Evolutionary conservation across 805 yeast genomes (phyloP).

Genomic region (Jamesozyma gamospora): DNA sequence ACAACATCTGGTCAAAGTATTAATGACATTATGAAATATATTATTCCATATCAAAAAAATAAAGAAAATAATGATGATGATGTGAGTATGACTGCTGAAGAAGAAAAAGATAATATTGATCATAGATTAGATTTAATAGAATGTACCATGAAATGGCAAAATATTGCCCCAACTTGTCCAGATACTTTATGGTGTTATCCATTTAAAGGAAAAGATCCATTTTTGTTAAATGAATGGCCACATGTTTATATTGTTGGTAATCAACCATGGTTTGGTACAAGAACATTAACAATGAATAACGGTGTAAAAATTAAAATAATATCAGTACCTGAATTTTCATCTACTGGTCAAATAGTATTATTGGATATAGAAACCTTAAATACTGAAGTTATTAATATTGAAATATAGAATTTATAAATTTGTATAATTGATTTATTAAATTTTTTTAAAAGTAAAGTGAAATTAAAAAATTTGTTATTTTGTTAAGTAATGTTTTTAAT

Average conservation of each 20-base stretch:
- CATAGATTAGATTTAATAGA: conserved; percentile 48
- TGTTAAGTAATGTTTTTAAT: too few species aligned
- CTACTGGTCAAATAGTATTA: conserved; percentile 55
- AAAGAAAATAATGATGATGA: conserved; percentile 14
- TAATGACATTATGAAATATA: conserved; percentile 64
- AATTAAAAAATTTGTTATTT: not conserved
- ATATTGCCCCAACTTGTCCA: conserved; percentile 88
- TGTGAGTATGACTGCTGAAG: not conserved
- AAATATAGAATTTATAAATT: conserved; percentile 6
- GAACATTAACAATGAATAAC: conserved; percentile 30
- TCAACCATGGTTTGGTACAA: conserved; percentile 52
- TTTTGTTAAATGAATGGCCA: conserved; percentile 68
- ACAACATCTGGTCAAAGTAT: conserved; percentile 83
- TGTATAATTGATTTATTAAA: conserved; percentile 1
- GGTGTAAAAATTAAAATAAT: conserved; percentile 40
- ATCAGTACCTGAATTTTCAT: conserved; percentile 59
- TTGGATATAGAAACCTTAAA: conserved; percentile 50
- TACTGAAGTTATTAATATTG: conserved; percentile 38
- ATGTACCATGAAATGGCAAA: conserved; percentile 71
- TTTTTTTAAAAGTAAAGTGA: too few species aligned
- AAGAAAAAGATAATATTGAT: conserved; percentile 14
- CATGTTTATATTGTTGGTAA: conserved; percentile 83
- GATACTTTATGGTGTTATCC: conserved; percentile 92
- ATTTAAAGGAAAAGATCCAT: conserved; percentile 66
- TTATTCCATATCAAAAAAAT: conserved; percentile 32